A percentile compares a stretch with the other conserved stretches of the same genome.
phyloP scores from a whole-genome alignment of 495 filamentous ascomycete genomes.

The Daldinia childiae region DNA sequence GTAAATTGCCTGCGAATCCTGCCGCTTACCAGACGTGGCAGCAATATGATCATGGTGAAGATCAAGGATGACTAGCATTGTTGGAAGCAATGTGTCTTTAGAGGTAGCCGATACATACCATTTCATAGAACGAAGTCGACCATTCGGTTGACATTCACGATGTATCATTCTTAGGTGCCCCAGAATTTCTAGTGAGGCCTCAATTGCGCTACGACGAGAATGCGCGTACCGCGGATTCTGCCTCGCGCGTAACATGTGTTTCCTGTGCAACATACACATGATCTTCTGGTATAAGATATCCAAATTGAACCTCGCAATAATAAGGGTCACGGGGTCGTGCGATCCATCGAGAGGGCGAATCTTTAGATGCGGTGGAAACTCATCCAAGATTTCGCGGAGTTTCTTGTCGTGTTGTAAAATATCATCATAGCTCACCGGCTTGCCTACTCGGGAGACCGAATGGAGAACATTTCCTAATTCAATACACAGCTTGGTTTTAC shows the following conservation, averaged over 20 bases:
- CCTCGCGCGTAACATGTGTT: constrained; percentile 76
- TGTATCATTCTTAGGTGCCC: constrained; percentile 79
- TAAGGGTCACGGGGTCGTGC: constrained; percentile 76
- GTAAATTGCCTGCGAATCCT: constrained; percentile 61
- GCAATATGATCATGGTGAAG: constrained; percentile 64
- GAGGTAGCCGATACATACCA: constrained; percentile 80
- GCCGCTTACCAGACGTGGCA: constrained; percentile 44
- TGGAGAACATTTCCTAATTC: constrained; percentile 64
- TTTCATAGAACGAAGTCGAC: constrained; percentile 74
- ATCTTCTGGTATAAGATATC: constrained; percentile 86
- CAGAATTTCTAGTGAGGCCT: constrained; percentile 79
- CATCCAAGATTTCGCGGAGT: constrained; percentile 72
- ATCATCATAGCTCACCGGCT: constrained; percentile 75
- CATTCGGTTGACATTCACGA: constrained; percentile 76
- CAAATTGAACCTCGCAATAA: constrained; percentile 83
- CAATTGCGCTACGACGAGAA: constrained; percentile 82
- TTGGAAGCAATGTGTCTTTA: constrained; percentile 85
- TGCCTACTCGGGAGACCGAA: constrained; percentile 59
- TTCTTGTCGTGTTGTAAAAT: constrained; percentile 77
- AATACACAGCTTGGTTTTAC: constrained; percentile 73
- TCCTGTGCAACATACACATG: constrained; percentile 83
- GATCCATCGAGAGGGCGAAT: constrained; percentile 76
- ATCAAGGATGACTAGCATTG: constrained; percentile 88
- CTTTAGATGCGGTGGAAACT: constrained; percentile 74
- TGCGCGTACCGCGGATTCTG: constrained; percentile 79